phyloP scores from a whole-genome alignment of 768 basidiomycete species.

The Sutorius australiensis region DNA sequence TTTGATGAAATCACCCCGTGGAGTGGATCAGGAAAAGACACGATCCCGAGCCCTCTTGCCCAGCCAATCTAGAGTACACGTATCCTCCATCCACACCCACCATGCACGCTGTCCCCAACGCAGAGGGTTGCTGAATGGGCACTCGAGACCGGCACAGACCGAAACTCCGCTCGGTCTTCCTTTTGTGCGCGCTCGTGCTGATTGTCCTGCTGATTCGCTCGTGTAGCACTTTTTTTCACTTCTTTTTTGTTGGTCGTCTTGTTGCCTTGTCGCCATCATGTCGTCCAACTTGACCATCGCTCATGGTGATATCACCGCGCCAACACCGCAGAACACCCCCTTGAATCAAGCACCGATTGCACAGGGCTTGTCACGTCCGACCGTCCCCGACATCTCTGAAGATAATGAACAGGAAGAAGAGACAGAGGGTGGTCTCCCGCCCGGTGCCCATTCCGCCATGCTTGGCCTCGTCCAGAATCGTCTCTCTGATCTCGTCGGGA shows the following conservation, averaged over 20 bases:
- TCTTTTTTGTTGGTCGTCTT: slow-evolving; percentile 14
- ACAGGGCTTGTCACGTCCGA: slow-evolving; percentile 76
- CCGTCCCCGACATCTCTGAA: slow-evolving; percentile 84
- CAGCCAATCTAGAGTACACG: not conserved
- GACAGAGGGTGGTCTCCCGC: slow-evolving; percentile 42
- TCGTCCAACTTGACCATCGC: slow-evolving; percentile 67
- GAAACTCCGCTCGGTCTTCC: slow-evolving; percentile 34
- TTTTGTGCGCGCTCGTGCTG: slow-evolving; percentile 22
- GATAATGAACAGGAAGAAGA: slow-evolving; percentile 70
- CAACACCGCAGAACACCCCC: slow-evolving; percentile 93
- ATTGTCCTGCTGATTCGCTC: slow-evolving; percentile 21
- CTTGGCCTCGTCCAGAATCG: slow-evolving; percentile 85
- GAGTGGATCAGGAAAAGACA: not conserved
- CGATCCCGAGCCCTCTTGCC: not conserved
- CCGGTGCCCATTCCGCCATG: slow-evolving; percentile 59
- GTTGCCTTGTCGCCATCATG: slow-evolving; percentile 41
- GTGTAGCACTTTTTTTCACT: slow-evolving; percentile 19
- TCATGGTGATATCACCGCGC: slow-evolving; percentile 65
- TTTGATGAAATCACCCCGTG: not conserved
- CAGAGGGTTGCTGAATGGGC: not conserved
- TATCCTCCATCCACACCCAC: no score
- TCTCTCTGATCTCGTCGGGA: slow-evolving; percentile 81
- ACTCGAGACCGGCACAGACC: slow-evolving; percentile 26
- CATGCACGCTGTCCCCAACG: not conserved
- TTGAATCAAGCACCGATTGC: slow-evolving; percentile 78